phyloP scores from a whole-genome alignment of 495 filamentous ascomycete genomes.

The Ramalina intermedia region DNA sequence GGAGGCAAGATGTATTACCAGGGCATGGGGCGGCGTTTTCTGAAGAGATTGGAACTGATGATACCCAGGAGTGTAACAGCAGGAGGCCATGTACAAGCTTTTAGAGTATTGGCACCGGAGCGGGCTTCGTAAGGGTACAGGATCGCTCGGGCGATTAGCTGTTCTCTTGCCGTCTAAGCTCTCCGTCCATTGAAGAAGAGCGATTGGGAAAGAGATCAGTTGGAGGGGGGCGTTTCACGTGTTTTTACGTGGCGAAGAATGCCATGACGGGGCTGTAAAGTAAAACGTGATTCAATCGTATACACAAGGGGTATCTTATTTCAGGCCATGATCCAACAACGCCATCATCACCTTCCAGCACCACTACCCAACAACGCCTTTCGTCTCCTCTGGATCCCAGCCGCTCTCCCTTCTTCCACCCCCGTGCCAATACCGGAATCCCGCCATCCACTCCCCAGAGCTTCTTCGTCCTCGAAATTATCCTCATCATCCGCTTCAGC shows the following conservation, averaged over 20 bases:
- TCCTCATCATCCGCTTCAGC: slow-evolving; percentile 17
- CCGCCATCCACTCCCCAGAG: slow-evolving; percentile 5
- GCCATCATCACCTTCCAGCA: neutral
- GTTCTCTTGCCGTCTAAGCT: neutral
- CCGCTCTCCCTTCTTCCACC: slow-evolving; percentile 11
- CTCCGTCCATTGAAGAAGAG: neutral
- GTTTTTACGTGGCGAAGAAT: neutral
- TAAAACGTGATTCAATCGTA: neutral
- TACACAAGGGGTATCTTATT: neutral
- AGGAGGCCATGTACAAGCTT: too few species aligned
- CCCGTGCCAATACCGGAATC: slow-evolving; percentile 21
- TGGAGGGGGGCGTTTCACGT: neutral
- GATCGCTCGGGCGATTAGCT: too few species aligned
- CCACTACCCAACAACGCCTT: slow-evolving; percentile 9
- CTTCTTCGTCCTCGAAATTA: slow-evolving; percentile 11
- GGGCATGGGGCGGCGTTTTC: too few species aligned
- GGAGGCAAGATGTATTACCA: too few species aligned
- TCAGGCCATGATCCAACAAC: neutral
- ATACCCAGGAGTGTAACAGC: too few species aligned
- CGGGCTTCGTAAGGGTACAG: too few species aligned
- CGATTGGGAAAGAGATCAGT: neutral
- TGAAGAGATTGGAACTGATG: too few species aligned
- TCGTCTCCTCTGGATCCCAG: slow-evolving; percentile 8
- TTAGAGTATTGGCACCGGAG: too few species aligned
- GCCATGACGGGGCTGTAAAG: neutral